These are phyloP conservation scores for Maudiozyma barnettii DNA, from an alignment of 805 yeast genomes.

Conservation along the genomic window DNA sequence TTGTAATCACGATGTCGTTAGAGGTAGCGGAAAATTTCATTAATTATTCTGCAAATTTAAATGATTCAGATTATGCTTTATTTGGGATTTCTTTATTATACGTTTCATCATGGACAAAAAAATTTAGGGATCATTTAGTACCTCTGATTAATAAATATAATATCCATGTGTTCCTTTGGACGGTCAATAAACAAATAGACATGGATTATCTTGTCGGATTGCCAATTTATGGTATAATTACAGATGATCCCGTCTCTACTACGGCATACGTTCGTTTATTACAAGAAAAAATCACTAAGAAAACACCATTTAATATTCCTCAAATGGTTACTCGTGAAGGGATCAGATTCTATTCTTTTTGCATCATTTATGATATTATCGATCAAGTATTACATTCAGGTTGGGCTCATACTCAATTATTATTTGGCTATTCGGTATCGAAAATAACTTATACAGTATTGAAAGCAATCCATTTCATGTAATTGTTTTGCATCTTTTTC, in stretches of 20 bases:
- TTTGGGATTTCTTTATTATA: conserved; percentile 44
- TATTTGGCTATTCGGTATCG: conserved; percentile 18
- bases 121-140: conserved; percentile 24
- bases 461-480: conserved; percentile 9
- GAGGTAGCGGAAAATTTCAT: conserved; percentile 27
- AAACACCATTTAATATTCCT: conserved; percentile 8
- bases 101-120: conserved; percentile 39
- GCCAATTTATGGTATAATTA: conserved; percentile 26
- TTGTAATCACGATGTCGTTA: conserved; percentile 31
- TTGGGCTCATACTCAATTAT: conserved; percentile 20
- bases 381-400: conserved; percentile 14
- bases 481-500: neutral
- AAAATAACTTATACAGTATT: conserved; percentile 13
- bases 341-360: conserved; percentile 16
- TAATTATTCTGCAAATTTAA: conserved; percentile 31
- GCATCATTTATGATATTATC: conserved; percentile 13
- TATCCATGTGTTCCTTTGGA: conserved; percentile 42
- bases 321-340: conserved; percentile 15
- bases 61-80: conserved; percentile 39
- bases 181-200: conserved; percentile 35
- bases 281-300: neutral
- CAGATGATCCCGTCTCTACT: conserved; percentile 24
- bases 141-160: conserved; percentile 25
- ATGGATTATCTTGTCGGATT: conserved; percentile 21
- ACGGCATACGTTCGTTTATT: conserved; percentile 6